Percentiles rank a stretch among this genome's conserved stretches.
Conservation (phyloP, 2,329 filamentous ascomycete species). For the Apiospora arundinis region DNA sequence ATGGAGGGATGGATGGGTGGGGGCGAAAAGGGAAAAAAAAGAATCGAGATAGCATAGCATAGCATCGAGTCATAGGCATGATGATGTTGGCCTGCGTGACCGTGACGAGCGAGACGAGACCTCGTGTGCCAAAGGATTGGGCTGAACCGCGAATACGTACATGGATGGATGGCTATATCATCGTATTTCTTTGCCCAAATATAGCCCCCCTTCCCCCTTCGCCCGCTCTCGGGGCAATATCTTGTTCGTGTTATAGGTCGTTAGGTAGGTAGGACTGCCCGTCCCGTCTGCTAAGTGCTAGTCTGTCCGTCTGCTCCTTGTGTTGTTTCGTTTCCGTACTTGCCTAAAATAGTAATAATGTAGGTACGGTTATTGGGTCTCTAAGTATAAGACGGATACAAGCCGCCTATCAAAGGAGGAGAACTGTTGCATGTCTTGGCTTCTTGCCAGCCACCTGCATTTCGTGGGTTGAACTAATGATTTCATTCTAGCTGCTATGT, state of each 20-base stretch:
- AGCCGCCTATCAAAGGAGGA: not conserved
- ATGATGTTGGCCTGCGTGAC: not conserved
- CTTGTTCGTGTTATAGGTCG: not conserved
- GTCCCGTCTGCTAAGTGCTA: too few species aligned
- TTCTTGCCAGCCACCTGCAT: not conserved
- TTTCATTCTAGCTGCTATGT: not conserved
- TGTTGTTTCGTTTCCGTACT: not conserved
- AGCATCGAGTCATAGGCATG: not conserved
- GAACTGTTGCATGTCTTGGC: too few species aligned
- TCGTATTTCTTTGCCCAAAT: not conserved
- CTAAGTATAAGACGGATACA: not conserved
- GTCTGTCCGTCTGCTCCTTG: not conserved
- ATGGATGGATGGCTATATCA: not conserved
- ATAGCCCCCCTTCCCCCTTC: not conserved
- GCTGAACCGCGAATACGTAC: not conserved
- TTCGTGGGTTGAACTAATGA: not conserved
- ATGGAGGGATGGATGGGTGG: too few species aligned
- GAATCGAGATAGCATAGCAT: not conserved
- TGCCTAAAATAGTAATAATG: not conserved
- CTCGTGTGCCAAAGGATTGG: conserved; percentile 4
- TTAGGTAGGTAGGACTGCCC: not conserved
- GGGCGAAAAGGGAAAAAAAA: not conserved
- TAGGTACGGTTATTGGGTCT: not conserved
- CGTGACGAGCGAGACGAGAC: not conserved
- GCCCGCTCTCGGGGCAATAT: not conserved